phyloP scores from a whole-genome alignment of 257 asterid genomes.

The Petrea volubilis region DNA sequence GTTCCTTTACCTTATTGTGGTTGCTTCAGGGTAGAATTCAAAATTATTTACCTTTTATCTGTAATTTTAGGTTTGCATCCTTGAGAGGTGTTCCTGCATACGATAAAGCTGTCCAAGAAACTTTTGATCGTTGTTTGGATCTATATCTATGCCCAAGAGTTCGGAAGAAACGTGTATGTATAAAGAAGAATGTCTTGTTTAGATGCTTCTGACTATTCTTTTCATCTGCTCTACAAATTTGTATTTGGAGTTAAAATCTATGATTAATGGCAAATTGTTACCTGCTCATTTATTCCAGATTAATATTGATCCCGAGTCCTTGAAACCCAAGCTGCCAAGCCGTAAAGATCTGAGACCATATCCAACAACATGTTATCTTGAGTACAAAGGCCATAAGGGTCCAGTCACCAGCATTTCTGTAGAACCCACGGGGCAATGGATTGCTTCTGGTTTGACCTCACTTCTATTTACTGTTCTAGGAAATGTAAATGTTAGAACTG shows the following conservation, averaged over 20 bases:
- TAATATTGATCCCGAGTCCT: conserved; percentile 90
- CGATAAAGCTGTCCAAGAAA: conserved; percentile 76
- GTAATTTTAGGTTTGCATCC: conserved; percentile 60
- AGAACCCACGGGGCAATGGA: conserved; percentile 90
- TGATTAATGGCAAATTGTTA: not conserved
- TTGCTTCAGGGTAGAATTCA: not conserved
- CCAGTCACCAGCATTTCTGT: conserved; percentile 76
- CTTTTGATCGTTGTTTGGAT: conserved; percentile 91
- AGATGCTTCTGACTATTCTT: not conserved
- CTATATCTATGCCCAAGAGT: conserved; percentile 89
- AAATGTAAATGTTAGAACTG: conserved; percentile 6
- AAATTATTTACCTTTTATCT: not conserved
- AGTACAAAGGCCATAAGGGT: conserved; percentile 93
- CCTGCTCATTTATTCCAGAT: conserved; percentile 51
- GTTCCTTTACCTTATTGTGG: not conserved
- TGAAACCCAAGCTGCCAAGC: conserved; percentile 96
- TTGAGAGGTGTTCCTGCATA: conserved; percentile 91
- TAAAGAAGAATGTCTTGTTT: conserved; percentile 1
- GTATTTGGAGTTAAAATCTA: not conserved
- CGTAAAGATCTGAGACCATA: conserved; percentile 90
- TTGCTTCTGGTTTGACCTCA: conserved; percentile 82
- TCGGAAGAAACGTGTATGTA: conserved; percentile 85
- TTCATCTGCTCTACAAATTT: not conserved
- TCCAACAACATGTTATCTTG: conserved; percentile 90
- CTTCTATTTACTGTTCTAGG: not conserved